Evolutionary conservation across 371 early-diverging fungal genomes (phyloP).

Genomic region (Mortierella sp.): DNA sequence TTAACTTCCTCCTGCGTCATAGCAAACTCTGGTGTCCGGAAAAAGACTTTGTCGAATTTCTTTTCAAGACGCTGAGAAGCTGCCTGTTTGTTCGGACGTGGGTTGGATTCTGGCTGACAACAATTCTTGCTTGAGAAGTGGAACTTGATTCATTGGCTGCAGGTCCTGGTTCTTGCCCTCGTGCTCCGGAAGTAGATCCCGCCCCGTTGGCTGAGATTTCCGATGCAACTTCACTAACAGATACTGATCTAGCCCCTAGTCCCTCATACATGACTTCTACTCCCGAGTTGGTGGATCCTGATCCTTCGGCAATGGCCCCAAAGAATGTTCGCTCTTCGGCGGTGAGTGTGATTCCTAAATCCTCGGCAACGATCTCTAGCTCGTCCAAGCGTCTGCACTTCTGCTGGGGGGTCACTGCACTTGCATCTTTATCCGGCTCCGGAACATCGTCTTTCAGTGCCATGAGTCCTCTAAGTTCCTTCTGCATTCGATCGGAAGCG

Average conservation of each 20-base stretch:
- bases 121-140: too few relatives aligned
- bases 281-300: background rate
- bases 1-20: too few relatives aligned
- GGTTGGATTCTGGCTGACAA: too few relatives aligned
- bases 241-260: background rate
- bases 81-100: too few relatives aligned
- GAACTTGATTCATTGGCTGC: too few relatives aligned
- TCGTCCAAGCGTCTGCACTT: conserved; percentile 11
- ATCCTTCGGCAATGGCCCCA: background rate
- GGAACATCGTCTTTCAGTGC: conserved; percentile 6
- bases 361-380: conserved; percentile 7
- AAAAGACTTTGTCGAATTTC: too few relatives aligned
- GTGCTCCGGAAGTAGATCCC: too few relatives aligned
- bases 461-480: background rate
- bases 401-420: background rate
- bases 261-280: background rate
- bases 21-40: too few relatives aligned
- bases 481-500: conserved; percentile 6
- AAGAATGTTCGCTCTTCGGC: conserved; percentile 10
- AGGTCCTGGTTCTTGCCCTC: too few relatives aligned
- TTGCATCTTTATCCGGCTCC: background rate
- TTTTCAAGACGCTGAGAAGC: too few relatives aligned
- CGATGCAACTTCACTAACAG: too few relatives aligned
- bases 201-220: too few relatives aligned
- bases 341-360: conserved; percentile 7